Evolutionary conservation across 495 filamentous ascomycete species (phyloP).

Genomic region (Talaromyces wortmannii): DNA sequence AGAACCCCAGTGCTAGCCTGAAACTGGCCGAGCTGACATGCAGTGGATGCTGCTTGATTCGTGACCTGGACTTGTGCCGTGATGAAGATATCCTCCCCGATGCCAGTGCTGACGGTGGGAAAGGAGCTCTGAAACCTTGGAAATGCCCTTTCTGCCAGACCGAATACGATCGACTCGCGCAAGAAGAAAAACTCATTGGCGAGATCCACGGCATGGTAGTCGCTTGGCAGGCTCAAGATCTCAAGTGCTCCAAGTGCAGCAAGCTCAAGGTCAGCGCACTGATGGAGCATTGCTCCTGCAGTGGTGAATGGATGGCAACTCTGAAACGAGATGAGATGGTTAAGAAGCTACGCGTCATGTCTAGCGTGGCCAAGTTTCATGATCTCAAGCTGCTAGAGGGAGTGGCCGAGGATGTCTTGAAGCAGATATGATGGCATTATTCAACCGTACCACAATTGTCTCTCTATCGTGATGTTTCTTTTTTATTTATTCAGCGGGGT

Average conservation of each 20-base stretch:
- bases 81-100: slow-evolving; percentile 74
- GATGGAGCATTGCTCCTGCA: slow-evolving; percentile 93
- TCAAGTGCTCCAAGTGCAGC: slow-evolving; percentile 64
- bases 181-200: slow-evolving; percentile 79
- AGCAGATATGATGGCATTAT: slow-evolving; percentile 15
- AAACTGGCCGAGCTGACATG: slow-evolving; percentile 73
- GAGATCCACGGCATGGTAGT: slow-evolving; percentile 67
- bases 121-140: slow-evolving; percentile 52
- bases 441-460: neutral
- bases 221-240: slow-evolving; percentile 83
- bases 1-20: slow-evolving; percentile 74
- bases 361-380: slow-evolving; percentile 70
- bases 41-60: slow-evolving; percentile 76
- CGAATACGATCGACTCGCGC: slow-evolving; percentile 64
- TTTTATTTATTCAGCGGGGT: slow-evolving; percentile 2
- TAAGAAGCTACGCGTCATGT: slow-evolving; percentile 59
- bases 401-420: slow-evolving; percentile 59
- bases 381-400: slow-evolving; percentile 70
- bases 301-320: slow-evolving; percentile 71
- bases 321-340: slow-evolving; percentile 62
- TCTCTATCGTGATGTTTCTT: neutral
- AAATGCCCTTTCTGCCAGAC: slow-evolving; percentile 69
- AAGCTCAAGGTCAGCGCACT: slow-evolving; percentile 74
- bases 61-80: slow-evolving; percentile 91
- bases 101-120: slow-evolving; percentile 16